Percentiles rank a stretch among this genome's conserved stretches.
Conservation (phyloP, 345 rosid genomes). For the Melaleuca alternifolia region DNA sequence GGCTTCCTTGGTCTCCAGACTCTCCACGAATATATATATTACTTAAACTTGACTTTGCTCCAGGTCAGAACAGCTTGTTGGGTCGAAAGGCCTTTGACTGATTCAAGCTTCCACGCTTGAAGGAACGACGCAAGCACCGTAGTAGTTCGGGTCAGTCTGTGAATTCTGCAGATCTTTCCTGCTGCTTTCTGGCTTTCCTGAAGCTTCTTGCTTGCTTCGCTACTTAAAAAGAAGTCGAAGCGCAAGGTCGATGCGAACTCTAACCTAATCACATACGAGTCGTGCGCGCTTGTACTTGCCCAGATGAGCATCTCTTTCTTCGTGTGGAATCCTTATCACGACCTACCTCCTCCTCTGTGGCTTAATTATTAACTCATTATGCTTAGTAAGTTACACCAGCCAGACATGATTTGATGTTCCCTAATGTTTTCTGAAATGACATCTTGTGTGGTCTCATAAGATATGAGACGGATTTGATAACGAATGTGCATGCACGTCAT, state of each 20-base stretch:
- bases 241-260: background rate
- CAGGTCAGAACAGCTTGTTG: background rate
- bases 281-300: background rate
- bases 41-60: background rate
- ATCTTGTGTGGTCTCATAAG: background rate
- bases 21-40: background rate
- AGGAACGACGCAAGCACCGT: background rate
- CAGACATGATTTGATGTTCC: background rate
- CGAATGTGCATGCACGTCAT: accelerated
- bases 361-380: background rate
- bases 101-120: background rate
- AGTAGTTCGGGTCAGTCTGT: background rate
- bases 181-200: background rate
- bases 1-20: background rate
- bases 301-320: too few relatives aligned
- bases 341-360: too few relatives aligned
- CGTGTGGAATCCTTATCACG: too few relatives aligned
- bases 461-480: background rate
- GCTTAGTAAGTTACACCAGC: background rate
- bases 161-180: background rate
- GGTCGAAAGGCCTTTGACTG: background rate
- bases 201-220: background rate
- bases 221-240: background rate
- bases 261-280: background rate
- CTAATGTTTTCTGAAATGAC: background rate